These are phyloP conservation scores for Fusarium chuoi DNA, from an alignment of 2,329 filamentous ascomycete genomes.

Conservation along the genomic window DNA sequence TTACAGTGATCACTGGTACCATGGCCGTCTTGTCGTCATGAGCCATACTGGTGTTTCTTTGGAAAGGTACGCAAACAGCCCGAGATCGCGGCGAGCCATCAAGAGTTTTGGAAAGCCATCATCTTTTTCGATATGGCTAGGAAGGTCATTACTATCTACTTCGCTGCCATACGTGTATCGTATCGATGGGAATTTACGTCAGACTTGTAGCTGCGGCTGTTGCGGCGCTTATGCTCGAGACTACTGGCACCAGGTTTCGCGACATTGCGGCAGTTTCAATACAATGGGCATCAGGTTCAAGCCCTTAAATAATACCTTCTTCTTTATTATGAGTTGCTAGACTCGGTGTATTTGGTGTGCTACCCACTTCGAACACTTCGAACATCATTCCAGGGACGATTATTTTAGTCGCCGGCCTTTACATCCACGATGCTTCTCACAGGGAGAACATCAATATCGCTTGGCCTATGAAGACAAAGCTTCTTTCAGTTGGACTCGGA, in stretches of 20 bases:
- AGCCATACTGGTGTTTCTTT: neutral
- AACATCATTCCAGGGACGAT: rapidly evolving
- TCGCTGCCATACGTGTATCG: neutral
- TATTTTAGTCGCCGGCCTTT: neutral
- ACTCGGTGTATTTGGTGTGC: rapidly evolving
- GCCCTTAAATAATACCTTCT: neutral
- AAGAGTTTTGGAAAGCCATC: neutral
- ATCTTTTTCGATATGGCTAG: neutral
- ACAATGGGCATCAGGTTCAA: neutral
- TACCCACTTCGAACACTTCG: rapidly evolving
- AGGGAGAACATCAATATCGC: neutral
- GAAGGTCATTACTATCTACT: neutral
- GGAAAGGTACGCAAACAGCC: neutral
- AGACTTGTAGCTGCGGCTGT: neutral
- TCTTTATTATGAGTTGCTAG: no score
- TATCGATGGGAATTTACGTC: neutral
- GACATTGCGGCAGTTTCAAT: neutral
- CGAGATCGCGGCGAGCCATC: no score
- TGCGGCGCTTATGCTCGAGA: neutral
- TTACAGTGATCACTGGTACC: rapidly evolving
- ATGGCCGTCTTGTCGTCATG: neutral
- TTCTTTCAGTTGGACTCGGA: neutral
- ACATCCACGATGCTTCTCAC: neutral
- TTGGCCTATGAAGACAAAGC: neutral
- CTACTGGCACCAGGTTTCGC: neutral